Conservation (phyloP, 495 filamentous ascomycete genomes). For the Hyphodiscus hymeniophilus region DNA sequence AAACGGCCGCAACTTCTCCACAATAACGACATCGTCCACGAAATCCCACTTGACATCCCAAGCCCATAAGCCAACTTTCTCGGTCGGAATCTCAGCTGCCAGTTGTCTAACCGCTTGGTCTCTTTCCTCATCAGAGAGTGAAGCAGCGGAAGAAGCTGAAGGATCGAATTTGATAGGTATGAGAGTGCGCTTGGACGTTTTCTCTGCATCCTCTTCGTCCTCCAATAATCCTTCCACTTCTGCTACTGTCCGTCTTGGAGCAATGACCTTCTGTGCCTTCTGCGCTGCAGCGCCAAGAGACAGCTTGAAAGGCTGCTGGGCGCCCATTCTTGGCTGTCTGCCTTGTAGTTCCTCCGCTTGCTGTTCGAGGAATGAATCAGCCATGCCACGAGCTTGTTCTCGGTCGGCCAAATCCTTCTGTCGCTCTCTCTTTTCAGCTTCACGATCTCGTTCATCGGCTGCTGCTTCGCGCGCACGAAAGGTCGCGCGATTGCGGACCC, state of each 20-base stretch:
- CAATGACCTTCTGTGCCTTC: constrained; percentile 57
- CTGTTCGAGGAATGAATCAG: constrained; percentile 85
- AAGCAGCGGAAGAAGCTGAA: constrained; percentile 54
- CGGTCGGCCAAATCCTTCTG: constrained; percentile 59
- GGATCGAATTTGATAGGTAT: constrained; percentile 88
- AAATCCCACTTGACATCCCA: constrained; percentile 94
- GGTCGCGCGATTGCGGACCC: constrained; percentile 71
- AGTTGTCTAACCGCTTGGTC: constrained; percentile 70
- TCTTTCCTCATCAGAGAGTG: constrained; percentile 76
- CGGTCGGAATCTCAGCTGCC: constrained; percentile 81
- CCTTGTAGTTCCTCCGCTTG: constrained; percentile 81
- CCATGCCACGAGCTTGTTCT: constrained; percentile 76
- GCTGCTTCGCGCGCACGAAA: constrained; percentile 65
- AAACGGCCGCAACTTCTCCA: constrained; percentile 85
- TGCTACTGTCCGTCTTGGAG: constrained; percentile 72
- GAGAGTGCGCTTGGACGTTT: constrained; percentile 66
- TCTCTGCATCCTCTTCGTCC: constrained; percentile 79
- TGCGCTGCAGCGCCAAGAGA: constrained; percentile 83
- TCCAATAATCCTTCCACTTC: constrained; percentile 92
- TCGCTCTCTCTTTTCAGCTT: constrained; percentile 65
- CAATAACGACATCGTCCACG: constrained; percentile 75
- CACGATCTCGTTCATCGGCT: constrained; percentile 74
- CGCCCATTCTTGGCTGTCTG: constrained; percentile 26
- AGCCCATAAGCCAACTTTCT: constrained; percentile 79
- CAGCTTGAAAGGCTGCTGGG: constrained; percentile 83